Base-by-base conservation (phyloP, 2,329 filamentous ascomycete genomes). In the Epichloe uncinata region DNA sequence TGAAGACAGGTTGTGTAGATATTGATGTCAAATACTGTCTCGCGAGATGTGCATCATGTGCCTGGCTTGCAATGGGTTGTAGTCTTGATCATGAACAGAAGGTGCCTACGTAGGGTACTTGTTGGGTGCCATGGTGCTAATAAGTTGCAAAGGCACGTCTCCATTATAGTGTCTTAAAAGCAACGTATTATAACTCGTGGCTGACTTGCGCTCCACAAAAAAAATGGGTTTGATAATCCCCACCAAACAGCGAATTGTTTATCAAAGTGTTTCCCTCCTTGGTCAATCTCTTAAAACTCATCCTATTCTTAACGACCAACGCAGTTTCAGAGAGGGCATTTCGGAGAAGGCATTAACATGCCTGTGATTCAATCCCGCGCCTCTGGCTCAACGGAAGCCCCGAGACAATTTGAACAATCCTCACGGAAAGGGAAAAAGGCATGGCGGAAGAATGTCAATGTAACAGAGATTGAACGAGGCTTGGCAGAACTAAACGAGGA, bases 381-480 rank as follows among this genome's bases (percentile, higher is more conserved):
- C 9, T 66, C 72, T 40, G 75, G 69, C 52, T 69, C 75, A 36
- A 67, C 69, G 12, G 69, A 74, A 36, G 84, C 87, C 16, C 90
- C 89, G 11, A 81, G 83, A 55, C 87, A 94, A 57, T 82, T 84
- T 69, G 89, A 80, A 55, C 93, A 98, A 67, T 81, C 89, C 26
- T 97, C 91, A 5, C 79, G 93, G 64, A 98, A 98, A 67, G 93
- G 94, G 60, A 97, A 97, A 71, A 97, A 95, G 72, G 91, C 93
- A 34, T 98, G 93, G 93, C 80, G 93, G 63, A 98, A 97, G 68
- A 95, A 98, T 70, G 88, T 98, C 67, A 88, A 98, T 69, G 79
- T 97, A 54, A 84, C 87, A 30, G 84, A 95, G 54, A 79, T 98
- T 26, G 78, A 91, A 60, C 72, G 84, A 49, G 93, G 93, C 53